A percentile compares a stretch with the other conserved stretches of the same genome.
Conservation (phyloP, 164 flowering plant genomes). For the Vitis labrusca region DNA sequence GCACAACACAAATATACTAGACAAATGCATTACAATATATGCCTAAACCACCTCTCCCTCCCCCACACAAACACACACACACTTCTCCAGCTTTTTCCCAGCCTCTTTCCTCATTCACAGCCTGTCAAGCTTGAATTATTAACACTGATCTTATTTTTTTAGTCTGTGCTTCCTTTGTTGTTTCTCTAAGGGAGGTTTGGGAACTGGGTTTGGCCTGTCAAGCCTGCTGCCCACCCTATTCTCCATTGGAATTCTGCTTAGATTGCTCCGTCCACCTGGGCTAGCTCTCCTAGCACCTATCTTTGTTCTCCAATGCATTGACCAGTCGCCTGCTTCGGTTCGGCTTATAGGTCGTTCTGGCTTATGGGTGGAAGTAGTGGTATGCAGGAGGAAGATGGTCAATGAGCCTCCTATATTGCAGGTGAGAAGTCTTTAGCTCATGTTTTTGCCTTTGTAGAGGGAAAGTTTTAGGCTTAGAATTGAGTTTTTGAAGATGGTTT, state of each 20-base stretch:
- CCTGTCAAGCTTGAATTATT: conserved; percentile 56
- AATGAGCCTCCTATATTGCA: conserved; percentile 29
- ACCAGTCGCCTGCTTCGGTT: neutral
- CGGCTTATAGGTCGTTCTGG: neutral
- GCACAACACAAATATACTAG: conserved; percentile 11
- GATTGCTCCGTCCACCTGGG: conserved; percentile 35
- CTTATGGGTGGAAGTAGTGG: conserved; percentile 32
- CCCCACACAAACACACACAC: conserved; percentile 7
- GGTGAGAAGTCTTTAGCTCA: conserved; percentile 19
- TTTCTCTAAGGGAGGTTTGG: conserved; percentile 27
- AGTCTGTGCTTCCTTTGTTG: conserved; percentile 28
- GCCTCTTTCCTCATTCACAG: conserved; percentile 36
- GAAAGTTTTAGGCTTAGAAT: too few species aligned
- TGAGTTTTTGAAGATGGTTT: conserved; percentile 1
- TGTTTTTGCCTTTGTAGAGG: too few species aligned
- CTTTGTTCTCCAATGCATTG: conserved; percentile 9
- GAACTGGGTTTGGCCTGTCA: conserved; percentile 12
- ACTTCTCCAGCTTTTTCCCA: conserved; percentile 29
- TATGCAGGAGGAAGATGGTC: conserved; percentile 27
- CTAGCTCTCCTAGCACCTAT: too few species aligned
- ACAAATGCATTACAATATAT: neutral
- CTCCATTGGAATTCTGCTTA: conserved; percentile 20
- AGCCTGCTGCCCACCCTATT: conserved; percentile 23
- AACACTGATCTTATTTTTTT: conserved; percentile 10
- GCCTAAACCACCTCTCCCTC: neutral